A percentile compares a stretch with the other conserved stretches of the same genome.
phyloP scores from a whole-genome alignment of 2,329 filamentous ascomycete genomes.

The Anthostomella pinea region DNA sequence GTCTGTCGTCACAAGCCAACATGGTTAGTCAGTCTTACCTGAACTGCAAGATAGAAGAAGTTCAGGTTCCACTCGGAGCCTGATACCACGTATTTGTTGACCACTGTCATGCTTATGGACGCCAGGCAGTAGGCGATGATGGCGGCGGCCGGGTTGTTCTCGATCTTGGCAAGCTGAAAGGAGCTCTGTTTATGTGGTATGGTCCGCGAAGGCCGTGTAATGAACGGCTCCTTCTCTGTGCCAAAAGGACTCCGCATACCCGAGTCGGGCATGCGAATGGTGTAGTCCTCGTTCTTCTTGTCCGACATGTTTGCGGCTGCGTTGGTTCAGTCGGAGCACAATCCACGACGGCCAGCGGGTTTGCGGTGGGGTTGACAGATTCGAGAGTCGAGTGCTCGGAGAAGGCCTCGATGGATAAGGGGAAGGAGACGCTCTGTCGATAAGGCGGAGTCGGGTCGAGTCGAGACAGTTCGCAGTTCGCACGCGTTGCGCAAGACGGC shows the following conservation, averaged over 20 bases:
- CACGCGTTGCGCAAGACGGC: not conserved
- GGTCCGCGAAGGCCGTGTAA: slow-evolving; percentile 36
- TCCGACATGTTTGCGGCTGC: slow-evolving; percentile 64
- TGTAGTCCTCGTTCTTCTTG: slow-evolving; percentile 84
- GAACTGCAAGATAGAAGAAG: slow-evolving; percentile 88
- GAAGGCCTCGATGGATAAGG: not conserved
- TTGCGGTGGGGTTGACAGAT: too few relatives aligned
- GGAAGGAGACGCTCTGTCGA: slow-evolving; percentile 1
- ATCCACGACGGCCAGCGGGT: not conserved
- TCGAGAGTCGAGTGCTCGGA: too few relatives aligned
- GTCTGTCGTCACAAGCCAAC: slow-evolving; percentile 1
- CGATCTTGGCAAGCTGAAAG: slow-evolving; percentile 47
- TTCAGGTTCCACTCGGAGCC: slow-evolving; percentile 91
- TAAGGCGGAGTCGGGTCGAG: not conserved
- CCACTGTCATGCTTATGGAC: slow-evolving; percentile 99
- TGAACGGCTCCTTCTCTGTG: slow-evolving; percentile 52
- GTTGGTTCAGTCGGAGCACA: slow-evolving; percentile 1
- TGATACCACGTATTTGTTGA: slow-evolving; percentile 97
- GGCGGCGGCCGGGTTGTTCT: slow-evolving; percentile 75
- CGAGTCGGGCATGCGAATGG: slow-evolving; percentile 66
- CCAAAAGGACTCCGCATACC: slow-evolving; percentile 45
- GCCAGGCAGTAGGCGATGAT: slow-evolving; percentile 89
- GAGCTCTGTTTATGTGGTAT: slow-evolving; percentile 36
- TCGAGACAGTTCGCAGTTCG: too few relatives aligned
- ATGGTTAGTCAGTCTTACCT: slow-evolving; percentile 60